Percentiles rank a stretch among this genome's conserved stretches.
These are phyloP conservation scores for Artemisia argyi DNA, from an alignment of 129 eudicot genomes.

Conservation along the genomic window DNA sequence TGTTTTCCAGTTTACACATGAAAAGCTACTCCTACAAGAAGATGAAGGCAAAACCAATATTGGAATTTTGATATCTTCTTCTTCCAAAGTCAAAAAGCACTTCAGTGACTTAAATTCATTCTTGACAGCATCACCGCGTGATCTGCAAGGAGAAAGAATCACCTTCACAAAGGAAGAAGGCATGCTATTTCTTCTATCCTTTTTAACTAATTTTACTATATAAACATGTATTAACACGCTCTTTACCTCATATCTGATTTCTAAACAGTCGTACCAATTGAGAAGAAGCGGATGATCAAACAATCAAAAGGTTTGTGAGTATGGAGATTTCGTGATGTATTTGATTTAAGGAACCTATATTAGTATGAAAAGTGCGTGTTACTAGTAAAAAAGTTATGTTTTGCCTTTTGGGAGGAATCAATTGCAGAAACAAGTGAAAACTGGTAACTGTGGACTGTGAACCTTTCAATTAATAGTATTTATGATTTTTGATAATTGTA, in stretches of 20 bases:
- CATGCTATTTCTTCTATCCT: neutral
- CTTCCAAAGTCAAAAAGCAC: neutral
- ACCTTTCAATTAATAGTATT: too few species aligned
- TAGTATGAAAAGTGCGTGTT: neutral
- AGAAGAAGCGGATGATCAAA: neutral
- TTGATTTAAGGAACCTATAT: neutral
- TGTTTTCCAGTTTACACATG: neutral
- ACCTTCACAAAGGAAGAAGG: slow-evolving; percentile 16
- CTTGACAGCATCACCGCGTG: neutral
- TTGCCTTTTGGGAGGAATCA: too few species aligned
- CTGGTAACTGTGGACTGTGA: too few species aligned
- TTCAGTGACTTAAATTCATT: neutral
- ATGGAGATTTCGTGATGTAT: neutral
- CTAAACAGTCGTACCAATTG: neutral
- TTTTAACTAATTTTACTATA: neutral
- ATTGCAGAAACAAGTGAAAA: too few species aligned
- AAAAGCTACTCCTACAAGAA: neutral
- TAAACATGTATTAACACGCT: neutral
- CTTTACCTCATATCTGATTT: neutral
- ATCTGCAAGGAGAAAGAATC: neutral
- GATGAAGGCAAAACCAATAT: neutral
- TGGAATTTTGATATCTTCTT: neutral
- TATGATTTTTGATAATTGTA: too few species aligned
- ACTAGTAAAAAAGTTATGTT: too few species aligned
- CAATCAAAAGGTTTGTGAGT: neutral